phyloP scores from a whole-genome alignment of 225 moss, liverwort and hornwort genomes.

The Straminergon stramineum region DNA sequence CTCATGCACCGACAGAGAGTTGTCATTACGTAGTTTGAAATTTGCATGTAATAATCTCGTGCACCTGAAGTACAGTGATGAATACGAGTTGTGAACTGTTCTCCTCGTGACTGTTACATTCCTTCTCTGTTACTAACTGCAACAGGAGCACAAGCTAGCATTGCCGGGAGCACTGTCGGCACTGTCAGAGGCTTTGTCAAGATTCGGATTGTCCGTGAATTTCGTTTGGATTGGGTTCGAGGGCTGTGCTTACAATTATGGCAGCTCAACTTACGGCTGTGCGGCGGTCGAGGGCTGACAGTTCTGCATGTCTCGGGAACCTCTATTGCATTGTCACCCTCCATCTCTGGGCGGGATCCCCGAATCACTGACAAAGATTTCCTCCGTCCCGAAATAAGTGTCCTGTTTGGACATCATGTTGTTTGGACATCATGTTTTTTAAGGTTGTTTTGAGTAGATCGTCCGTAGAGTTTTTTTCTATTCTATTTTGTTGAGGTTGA shows the following conservation, averaged over 20 bases:
- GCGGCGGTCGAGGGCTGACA: not conserved
- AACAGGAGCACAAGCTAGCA: not conserved
- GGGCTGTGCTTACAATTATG: not conserved
- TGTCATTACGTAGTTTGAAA: not conserved
- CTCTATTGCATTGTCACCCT: not conserved
- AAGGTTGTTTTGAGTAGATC: not conserved
- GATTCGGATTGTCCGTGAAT: not conserved
- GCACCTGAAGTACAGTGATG: not conserved
- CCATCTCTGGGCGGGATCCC: not conserved
- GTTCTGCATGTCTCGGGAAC: not conserved
- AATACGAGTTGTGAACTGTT: not conserved
- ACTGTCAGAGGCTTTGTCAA: not conserved
- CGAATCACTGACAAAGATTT: not conserved
- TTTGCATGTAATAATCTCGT: not conserved
- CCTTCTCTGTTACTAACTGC: not conserved
- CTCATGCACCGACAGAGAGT: not conserved
- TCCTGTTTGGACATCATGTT: not conserved
- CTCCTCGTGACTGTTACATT: not conserved
- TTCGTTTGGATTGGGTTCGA: not conserved
- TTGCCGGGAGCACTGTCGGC: not conserved
- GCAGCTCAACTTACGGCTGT: not conserved
- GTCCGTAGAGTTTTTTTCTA: not conserved
- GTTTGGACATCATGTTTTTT: not conserved
- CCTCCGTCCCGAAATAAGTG: not conserved
- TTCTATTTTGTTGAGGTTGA: not conserved